Evolutionary conservation across 2,329 filamentous ascomycete genomes (phyloP).

Genomic region (Herpotrichia juniperi): DNA sequence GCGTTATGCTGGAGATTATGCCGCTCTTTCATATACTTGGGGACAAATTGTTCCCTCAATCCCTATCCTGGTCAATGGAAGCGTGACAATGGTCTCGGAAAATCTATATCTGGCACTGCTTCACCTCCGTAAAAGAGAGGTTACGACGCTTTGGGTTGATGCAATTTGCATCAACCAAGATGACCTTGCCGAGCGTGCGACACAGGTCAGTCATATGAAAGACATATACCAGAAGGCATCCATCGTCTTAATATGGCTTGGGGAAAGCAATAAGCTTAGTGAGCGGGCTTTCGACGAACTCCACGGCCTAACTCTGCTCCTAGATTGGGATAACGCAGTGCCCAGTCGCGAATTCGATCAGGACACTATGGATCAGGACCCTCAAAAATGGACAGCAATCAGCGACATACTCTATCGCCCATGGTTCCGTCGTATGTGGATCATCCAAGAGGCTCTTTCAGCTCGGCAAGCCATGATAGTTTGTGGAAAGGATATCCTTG

Average conservation of each 20-base stretch:
- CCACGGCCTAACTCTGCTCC: neutral
- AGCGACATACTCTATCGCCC: too few species aligned
- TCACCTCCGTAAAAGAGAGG: constrained; percentile 9
- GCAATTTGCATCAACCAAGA: too few species aligned
- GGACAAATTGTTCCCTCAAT: constrained; percentile 4
- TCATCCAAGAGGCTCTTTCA: too few species aligned
- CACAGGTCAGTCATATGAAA: constrained; percentile 1
- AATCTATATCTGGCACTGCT: constrained; percentile 11
- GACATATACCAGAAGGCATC: neutral
- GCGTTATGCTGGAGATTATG: constrained; percentile 2
- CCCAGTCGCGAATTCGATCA: neutral
- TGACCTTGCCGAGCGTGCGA: constrained; percentile 1
- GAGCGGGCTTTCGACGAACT: constrained; percentile 6
- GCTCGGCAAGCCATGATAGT: too few species aligned
- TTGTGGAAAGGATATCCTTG: too few species aligned
- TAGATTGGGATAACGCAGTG: constrained; percentile 5
- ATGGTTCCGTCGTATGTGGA: too few species aligned
- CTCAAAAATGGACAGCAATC: too few species aligned
- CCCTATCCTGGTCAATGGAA: constrained; percentile 8
- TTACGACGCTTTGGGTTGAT: constrained; percentile 2
- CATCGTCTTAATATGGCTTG: neutral
- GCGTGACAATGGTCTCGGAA: constrained; percentile 6
- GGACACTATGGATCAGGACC: neutral
- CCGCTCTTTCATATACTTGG: constrained; percentile 14
- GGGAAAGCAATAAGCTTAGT: constrained; percentile 2